Evolutionary conservation across 176 grass and related monocot genomes (phyloP), one percentile per base, ranked within the genome.

Genomic region (Phyllostachys edulis): DNA sequence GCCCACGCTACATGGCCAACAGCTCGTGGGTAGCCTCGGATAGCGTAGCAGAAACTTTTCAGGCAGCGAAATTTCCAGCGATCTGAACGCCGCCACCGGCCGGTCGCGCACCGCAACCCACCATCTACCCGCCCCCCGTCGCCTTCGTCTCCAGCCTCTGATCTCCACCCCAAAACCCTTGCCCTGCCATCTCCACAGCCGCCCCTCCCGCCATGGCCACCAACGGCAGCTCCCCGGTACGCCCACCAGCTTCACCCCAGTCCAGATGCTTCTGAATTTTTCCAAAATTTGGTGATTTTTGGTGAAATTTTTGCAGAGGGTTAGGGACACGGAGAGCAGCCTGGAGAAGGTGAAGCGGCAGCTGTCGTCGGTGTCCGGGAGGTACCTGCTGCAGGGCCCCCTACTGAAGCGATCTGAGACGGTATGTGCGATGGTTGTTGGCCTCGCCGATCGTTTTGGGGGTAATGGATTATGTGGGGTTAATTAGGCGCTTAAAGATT

Each of bases 331-430:
- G 73, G 91, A 87, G 61, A 94, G 83, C 78, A 96, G 86, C 80
- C 89, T 99, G 84, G 93, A 99, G 86, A 99, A 96, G 85, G 92
- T 99, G 79, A 99, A 99, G 88, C 90, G 90, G 81, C 89, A 99
- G 88, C 93, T 99, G 14, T 88, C 90, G 55, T 80, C 91, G 73
- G 94, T 91, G 42, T 82, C 96, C 75, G 96, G 93, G 66, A 90
- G 93, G 83, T 99, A 92, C 87, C 77, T 96, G 69, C 91, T 99
- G 75, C 96, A 99, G 71, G 93, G 93, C 1, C 93, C 90, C 69
- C 82, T 99, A 89, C 77, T 96, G 24, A 99, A 99, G 91, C 93
- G 96, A 94, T 99, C 96, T 77, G 96, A 99, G 84, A 99, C 96
- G 86, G 96, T 98, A 87, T 39, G 72, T 21, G 15, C 14, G 50